Conservation (phyloP, 1,139 yeast genomes). For the Hanseniaspora gamundiae region DNA sequence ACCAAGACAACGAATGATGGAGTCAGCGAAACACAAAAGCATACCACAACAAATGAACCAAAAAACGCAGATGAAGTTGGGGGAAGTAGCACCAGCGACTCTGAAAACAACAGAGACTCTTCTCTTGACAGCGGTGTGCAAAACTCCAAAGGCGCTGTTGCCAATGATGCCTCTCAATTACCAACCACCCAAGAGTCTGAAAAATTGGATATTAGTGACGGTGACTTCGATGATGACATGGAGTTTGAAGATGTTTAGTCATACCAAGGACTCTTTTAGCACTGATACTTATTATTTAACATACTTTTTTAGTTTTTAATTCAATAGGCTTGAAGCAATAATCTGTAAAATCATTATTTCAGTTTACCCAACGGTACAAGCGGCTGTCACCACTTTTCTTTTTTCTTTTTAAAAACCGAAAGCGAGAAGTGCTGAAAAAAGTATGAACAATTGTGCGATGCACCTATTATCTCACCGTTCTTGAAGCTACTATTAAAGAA, state of each 20-base stretch:
- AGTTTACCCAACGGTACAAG: too few species aligned
- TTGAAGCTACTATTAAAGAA: too few species aligned
- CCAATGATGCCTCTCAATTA: conserved; percentile 12
- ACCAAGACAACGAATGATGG: too few species aligned
- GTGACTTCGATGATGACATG: conserved; percentile 22
- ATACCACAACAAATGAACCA: conserved; percentile 36
- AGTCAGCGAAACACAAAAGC: conserved; percentile 46
- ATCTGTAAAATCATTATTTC: too few species aligned
- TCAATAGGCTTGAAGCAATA: not conserved
- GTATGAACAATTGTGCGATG: too few species aligned
- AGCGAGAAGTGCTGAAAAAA: too few species aligned
- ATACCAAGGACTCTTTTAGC: too few species aligned
- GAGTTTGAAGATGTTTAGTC: conserved; percentile 17
- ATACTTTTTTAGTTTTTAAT: too few species aligned
- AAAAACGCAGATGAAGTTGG: conserved; percentile 3
- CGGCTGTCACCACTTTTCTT: too few species aligned
- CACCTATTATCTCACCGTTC: too few species aligned
- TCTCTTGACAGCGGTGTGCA: not conserved
- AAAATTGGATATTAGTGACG: conserved; percentile 10
- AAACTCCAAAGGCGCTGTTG: not conserved
- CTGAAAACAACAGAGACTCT: not conserved
- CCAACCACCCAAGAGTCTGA: conserved; percentile 30
- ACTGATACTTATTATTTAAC: too few species aligned
- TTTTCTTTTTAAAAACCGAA: too few species aligned
- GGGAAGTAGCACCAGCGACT: not conserved